A percentile compares a stretch with the other conserved stretches of the same genome.
Evolutionary conservation across 306 rosid species (phyloP).

Genomic region (Castanospermum australe): DNA sequence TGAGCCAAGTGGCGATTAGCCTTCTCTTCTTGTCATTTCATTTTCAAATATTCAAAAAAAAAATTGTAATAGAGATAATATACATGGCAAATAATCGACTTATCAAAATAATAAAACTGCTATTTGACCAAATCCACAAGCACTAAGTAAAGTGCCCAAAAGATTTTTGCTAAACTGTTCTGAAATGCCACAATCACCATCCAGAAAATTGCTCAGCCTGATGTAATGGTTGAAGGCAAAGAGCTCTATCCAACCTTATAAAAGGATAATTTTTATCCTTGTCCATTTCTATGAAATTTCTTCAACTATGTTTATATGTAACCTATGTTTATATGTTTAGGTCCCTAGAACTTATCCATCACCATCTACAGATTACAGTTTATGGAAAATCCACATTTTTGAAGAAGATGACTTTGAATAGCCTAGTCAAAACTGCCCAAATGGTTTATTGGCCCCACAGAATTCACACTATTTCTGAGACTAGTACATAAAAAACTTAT

Average conservation of each 20-base stretch:
- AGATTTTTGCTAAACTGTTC: not conserved
- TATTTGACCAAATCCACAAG: not conserved
- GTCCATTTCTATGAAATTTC: not conserved
- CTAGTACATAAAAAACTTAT: not conserved
- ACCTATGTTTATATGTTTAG: not conserved
- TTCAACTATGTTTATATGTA: not conserved
- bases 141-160: not conserved
- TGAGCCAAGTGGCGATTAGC: not conserved
- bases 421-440: not conserved
- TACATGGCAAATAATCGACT: no score
- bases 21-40: not conserved
- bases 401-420: not conserved
- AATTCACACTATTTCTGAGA: not conserved
- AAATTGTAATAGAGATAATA: not conserved
- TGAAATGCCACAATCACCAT: not conserved
- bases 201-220: not conserved
- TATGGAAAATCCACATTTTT: not conserved
- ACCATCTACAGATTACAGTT: not conserved
- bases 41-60: no score
- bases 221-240: not conserved
- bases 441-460: conserved; percentile 13
- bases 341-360: not conserved
- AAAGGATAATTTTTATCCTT: not conserved
- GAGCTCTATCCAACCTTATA: not conserved
- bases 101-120: no score